phyloP scores from a whole-genome alignment of 2,329 filamentous ascomycete species.

The Plenodomus biglobosus region DNA sequence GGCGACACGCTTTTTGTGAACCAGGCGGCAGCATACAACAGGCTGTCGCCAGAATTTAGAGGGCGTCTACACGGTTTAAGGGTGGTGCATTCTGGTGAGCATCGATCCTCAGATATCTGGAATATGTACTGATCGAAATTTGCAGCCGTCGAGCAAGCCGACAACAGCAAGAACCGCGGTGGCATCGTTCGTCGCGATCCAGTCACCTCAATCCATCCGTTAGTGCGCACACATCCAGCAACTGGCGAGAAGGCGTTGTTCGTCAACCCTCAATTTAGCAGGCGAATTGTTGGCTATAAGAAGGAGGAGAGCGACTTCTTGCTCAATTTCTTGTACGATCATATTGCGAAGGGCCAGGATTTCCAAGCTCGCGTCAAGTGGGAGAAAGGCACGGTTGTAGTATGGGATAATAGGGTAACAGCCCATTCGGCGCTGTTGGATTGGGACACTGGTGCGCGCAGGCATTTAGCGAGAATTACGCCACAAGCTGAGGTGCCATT shows the following conservation, averaged over 20 bases:
- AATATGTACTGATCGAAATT: constrained; percentile 28
- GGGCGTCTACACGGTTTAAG: constrained; percentile 77
- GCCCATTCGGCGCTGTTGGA: constrained; percentile 78
- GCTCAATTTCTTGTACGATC: constrained; percentile 75
- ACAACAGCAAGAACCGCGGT: constrained; percentile 65
- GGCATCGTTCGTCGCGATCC: constrained; percentile 75
- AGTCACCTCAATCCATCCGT: constrained; percentile 71
- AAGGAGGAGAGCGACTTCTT: constrained; percentile 81
- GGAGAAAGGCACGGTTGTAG: constrained; percentile 76
- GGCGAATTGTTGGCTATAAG: constrained; percentile 78
- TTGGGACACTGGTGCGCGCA: constrained; percentile 75
- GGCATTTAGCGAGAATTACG: constrained; percentile 79
- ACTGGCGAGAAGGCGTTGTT: constrained; percentile 84
- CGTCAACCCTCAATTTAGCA: constrained; percentile 83
- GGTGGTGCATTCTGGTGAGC: constrained; percentile 73
- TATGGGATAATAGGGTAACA: constrained; percentile 84
- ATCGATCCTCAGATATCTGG: neutral
- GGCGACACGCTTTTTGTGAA: constrained; percentile 86
- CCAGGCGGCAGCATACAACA: constrained; percentile 76
- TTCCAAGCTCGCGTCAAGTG: constrained; percentile 76
- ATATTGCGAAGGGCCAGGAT: constrained; percentile 70
- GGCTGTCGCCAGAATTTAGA: constrained; percentile 76
- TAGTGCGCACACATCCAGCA: constrained; percentile 75
- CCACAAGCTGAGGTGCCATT: constrained; percentile 78
- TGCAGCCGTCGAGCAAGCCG: constrained; percentile 70